Evolutionary conservation across 768 basidiomycete species (phyloP).

Genomic region (Psilocybe cyanescens): DNA sequence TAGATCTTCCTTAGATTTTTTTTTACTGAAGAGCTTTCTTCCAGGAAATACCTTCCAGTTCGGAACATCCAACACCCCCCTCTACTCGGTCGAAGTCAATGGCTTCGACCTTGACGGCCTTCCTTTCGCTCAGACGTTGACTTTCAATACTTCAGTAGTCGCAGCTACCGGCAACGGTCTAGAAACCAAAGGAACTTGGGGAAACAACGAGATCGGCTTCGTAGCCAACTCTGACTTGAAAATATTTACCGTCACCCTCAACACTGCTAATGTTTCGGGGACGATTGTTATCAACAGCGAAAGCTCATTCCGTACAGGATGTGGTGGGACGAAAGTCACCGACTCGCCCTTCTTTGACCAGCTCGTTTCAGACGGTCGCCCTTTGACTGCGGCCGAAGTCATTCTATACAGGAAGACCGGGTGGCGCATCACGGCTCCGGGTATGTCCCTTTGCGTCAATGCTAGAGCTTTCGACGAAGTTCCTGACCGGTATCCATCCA

Average conservation of each 20-base stretch:
- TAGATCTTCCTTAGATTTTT: neutral
- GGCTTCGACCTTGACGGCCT: constrained; percentile 1
- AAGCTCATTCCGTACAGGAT: neutral
- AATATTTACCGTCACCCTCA: neutral
- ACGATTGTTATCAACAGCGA: constrained; percentile 5
- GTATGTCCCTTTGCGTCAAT: neutral
- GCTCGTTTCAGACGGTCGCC: constrained; percentile 1
- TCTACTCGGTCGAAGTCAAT: constrained; percentile 5
- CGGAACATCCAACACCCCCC: constrained; percentile 4
- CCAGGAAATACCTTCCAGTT: constrained; percentile 4
- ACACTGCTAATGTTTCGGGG: constrained; percentile 1
- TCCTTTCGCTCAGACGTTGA: neutral
- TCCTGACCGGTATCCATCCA: neutral
- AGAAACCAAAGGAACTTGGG: neutral
- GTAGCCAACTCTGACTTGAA: neutral
- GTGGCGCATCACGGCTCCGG: neutral
- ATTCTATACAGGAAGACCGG: constrained; percentile 1
- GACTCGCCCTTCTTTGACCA: constrained; percentile 3
- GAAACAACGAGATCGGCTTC: constrained; percentile 1
- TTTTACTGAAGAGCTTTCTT: neutral
- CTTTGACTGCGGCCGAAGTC: neutral
- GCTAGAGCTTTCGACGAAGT: no score
- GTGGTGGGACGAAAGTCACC: neutral
- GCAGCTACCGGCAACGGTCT: neutral
- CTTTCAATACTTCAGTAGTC: neutral